These are phyloP conservation scores for Aureobasidium sp. DNA, from an alignment of 2,329 filamentous ascomycete species.

Conservation along the genomic window DNA sequence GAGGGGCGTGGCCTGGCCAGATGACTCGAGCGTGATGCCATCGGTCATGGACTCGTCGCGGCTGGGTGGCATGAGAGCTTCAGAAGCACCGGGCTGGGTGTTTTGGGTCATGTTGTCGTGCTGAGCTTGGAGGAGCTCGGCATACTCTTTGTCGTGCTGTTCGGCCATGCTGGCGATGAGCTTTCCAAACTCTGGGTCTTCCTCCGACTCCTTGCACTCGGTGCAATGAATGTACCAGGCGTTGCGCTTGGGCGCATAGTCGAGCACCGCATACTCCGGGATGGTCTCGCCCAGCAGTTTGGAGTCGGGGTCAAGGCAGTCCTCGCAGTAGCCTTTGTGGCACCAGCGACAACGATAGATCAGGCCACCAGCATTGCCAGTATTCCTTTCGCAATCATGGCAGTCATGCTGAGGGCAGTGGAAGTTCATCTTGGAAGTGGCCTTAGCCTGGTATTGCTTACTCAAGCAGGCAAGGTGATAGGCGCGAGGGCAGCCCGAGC, in stretches of 20 bases:
- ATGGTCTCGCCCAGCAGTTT: constrained; percentile 44
- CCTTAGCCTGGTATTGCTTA: constrained; percentile 31
- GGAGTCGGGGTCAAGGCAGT: constrained; percentile 45
- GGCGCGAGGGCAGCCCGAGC: constrained; percentile 44
- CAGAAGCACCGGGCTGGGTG: background rate
- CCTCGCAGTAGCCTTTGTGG: constrained; percentile 47
- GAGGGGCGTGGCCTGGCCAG: background rate
- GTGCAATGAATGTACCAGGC: constrained; percentile 47
- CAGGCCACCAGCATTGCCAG: constrained; percentile 39
- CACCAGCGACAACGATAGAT: constrained; percentile 49
- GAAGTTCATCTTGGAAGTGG: constrained; percentile 35
- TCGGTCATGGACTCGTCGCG: constrained; percentile 6
- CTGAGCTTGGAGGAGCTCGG: background rate
- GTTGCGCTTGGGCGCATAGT: constrained; percentile 32
- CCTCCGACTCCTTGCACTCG: constrained; percentile 33
- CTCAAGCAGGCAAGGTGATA: constrained; percentile 47
- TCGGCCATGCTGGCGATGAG: background rate
- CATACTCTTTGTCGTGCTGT: background rate
- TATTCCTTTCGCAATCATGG: constrained; percentile 43
- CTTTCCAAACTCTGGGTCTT: constrained; percentile 16
- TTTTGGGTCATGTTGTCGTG: background rate
- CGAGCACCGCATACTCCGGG: constrained; percentile 44
- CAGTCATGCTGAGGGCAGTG: constrained; percentile 50
- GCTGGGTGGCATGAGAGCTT: background rate
- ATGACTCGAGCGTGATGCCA: constrained; percentile 1